Evolutionary conservation across 805 yeast genomes (phyloP), one percentile per base, ranked within the genome.

Genomic region (Millerago galiae): DNA sequence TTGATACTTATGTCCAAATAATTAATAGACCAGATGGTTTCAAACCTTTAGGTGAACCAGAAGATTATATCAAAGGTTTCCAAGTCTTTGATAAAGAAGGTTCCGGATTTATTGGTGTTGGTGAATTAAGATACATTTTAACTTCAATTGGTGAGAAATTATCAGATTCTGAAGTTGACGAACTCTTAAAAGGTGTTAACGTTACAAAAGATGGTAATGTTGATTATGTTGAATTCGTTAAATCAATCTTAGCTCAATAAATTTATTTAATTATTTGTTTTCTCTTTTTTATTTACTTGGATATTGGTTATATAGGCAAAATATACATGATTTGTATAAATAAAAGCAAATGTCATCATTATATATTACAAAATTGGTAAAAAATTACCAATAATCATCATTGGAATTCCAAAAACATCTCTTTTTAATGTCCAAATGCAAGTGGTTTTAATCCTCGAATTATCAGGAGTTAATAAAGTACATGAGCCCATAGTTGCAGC

Each of bases 11-110:
- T 65, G 78, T 81, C 45, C 75, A 77, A 61, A 74, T 87, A 55
- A 80, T 86, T 52, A 81, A 81, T 64, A 79, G 95, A 66, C 95
- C 93, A 34, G 88, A 84, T 54, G 95, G 95, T 0, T 87, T 85
- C 75, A 83, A 83, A 65, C 80, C 88, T 33, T 75, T 86, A 46
- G 96, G 96, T 12, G 85, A 84, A 56, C 89, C 95, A 34, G 72
- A 68, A 40, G 99, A 93, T 63, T 93, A 91, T 65, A 79, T 93
- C 59, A 86, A 91, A 60, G 93, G 91, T 0, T 93, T 93, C 77
- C 98, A 93, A 69, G 97, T 93, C 6, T 93, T 93, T 55, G 99
- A 93, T 69, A 93, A 91, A 70, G 95, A 89, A 52, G 79, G 83
- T 50, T 84, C 96, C 15, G 99, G 99, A 5, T 86, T 82, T 67